Percentiles rank a stretch among this genome's conserved stretches.
These are phyloP conservation scores for Backusella luteola DNA, from an alignment of 192 early-diverging fungal genomes.

Conservation along the genomic window DNA sequence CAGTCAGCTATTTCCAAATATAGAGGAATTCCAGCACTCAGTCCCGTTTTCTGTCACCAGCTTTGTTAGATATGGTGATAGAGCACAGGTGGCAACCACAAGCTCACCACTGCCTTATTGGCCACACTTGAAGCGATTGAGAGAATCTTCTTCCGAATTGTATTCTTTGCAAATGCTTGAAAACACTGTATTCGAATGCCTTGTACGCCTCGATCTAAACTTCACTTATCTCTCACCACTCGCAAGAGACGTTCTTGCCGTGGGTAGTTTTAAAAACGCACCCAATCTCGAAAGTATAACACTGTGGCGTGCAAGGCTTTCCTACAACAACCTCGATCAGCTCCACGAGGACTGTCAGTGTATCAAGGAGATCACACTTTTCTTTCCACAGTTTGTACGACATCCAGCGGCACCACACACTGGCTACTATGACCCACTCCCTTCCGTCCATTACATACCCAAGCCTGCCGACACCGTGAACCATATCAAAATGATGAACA, in stretches of 20 bases:
- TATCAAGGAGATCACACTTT: not conserved
- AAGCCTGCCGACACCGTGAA: not conserved
- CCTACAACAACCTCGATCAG: not conserved
- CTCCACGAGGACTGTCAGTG: not conserved
- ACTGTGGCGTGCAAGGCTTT: not conserved
- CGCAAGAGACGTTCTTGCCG: not conserved
- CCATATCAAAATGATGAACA: not conserved
- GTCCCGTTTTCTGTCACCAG: not conserved
- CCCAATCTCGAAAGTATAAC: not conserved
- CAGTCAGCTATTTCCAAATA: not conserved
- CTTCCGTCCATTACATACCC: not conserved
- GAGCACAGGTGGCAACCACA: not conserved
- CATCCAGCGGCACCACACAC: not conserved
- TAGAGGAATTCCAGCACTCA: not conserved
- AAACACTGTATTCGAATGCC: not conserved
- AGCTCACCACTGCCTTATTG: not conserved
- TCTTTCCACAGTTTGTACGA: not conserved
- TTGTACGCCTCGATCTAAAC: not conserved
- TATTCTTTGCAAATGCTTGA: not conserved
- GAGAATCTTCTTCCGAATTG: not conserved
- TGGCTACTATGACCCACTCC: not conserved
- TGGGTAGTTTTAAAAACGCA: not conserved
- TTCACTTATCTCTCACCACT: not conserved
- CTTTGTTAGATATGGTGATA: not conserved
- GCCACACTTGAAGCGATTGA: not conserved